Base-by-base conservation (phyloP, 805 yeast species). In the Candida germanica region DNA sequence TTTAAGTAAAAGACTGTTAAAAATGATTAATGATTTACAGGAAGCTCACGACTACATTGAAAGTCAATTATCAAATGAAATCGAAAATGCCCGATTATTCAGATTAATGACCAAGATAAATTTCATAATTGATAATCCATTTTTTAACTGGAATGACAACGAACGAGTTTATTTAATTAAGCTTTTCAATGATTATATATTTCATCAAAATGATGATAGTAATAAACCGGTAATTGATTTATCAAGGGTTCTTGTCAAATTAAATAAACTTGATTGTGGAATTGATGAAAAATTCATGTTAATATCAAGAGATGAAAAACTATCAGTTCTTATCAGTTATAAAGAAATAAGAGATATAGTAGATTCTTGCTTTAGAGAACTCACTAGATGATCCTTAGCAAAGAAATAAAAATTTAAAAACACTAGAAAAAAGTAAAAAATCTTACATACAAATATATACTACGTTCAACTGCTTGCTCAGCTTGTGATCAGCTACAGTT, bases 221-320 rank as follows among this genome's bases (percentile, higher is more conserved):
- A 96, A 96, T 10, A 73, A 73, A 49, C 88, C 95, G 2, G 75
- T 80, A 2, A 64, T 87, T 39, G 96, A 93, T 58, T 66, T 93
- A 48, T 80, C 88, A 1, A 87, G 87, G 56, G 89, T 88, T 5
- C 64, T 93, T 42, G 68, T 77, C 33, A 77, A 83, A 49, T 65
- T 93, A 51, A 91, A 91, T 61, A 93, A 91, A 59, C 66, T 93
- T 46, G 98, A 93, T 54, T 94, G 91, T 5, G 98, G 97, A 1
- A 73, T 83, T 22, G 88, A 86, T 34, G 98, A 93, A 59, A 79
- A 77, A 47, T 61, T 93, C 11, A 64, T 89, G 55, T 70, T 93
- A 35, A 87, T 87, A 1, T 81, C 93, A 22, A 75, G 83, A 8
- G 96, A 89, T 56, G 95, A 87, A 54, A 81, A 80, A 65, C 82